phyloP scores from a whole-genome alignment of 75 land plant genomes.

The Picea glauca region DNA sequence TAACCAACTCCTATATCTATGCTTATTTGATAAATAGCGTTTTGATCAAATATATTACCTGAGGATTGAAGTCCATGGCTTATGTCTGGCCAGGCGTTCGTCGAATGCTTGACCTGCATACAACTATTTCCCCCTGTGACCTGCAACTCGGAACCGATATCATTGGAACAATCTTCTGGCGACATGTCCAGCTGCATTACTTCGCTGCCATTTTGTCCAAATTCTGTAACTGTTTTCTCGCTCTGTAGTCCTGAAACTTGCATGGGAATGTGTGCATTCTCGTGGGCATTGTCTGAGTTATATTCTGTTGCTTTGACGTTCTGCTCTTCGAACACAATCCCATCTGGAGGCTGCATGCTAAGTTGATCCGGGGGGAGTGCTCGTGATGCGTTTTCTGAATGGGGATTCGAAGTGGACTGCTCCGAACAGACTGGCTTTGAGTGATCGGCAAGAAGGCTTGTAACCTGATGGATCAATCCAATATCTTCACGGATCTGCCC shows the following conservation, averaged over 20 bases:
- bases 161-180: conserved; percentile 51
- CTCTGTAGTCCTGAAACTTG: conserved; percentile 25
- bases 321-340: conserved; percentile 4
- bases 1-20: too few relatives aligned
- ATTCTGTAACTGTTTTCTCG: conserved; percentile 16
- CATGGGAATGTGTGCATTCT: conserved; percentile 21
- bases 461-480: conserved; percentile 40
- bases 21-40: too few relatives aligned
- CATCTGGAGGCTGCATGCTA: conserved; percentile 7
- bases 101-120: not conserved
- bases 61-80: conserved; percentile 11
- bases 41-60: not conserved
- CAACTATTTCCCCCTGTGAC: conserved; percentile 4
- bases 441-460: conserved; percentile 44
- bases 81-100: conserved; percentile 13
- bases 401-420: conserved; percentile 64
- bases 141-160: conserved; percentile 28
- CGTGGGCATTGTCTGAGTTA: conserved; percentile 19
- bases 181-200: conserved; percentile 62
- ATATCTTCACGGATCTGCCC: conserved; percentile 62
- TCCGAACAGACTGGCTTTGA: conserved; percentile 61
- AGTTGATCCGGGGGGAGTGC: conserved; percentile 17
- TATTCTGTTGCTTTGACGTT: conserved; percentile 12
- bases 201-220: conserved; percentile 32
- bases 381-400: conserved; percentile 9